Percentiles rank a stretch among this genome's conserved stretches.
phyloP scores from a whole-genome alignment of 2,329 filamentous ascomycete genomes.

The Talaromyces rugulosus region DNA sequence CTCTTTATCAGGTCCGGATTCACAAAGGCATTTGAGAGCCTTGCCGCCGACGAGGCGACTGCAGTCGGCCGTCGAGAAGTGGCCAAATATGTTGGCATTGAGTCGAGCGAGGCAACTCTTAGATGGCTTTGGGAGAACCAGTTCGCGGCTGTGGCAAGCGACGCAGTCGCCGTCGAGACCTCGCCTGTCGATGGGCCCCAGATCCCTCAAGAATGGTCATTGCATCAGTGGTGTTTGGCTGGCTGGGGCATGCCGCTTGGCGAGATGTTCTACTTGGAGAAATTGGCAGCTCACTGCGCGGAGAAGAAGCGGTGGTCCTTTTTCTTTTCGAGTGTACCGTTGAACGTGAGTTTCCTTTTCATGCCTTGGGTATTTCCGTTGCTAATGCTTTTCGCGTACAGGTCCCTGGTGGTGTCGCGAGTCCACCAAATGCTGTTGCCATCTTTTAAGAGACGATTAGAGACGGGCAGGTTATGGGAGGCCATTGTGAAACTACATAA shows the following conservation, averaged over 20 bases:
- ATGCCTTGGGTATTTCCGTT: not conserved
- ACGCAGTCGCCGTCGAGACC: constrained; percentile 30
- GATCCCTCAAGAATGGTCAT: constrained; percentile 20
- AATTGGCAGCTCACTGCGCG: constrained; percentile 26
- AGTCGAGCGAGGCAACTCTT: constrained; percentile 29
- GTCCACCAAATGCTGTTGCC: constrained; percentile 44
- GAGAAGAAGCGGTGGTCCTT: constrained; percentile 27
- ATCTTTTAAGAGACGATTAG: constrained; percentile 31
- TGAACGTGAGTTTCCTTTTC: constrained; percentile 21
- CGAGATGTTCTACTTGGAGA: constrained; percentile 32
- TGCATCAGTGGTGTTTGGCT: constrained; percentile 29
- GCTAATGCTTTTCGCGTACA: constrained; percentile 5
- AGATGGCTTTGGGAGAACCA: constrained; percentile 33
- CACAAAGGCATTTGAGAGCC: constrained; percentile 40
- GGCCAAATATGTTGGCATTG: constrained; percentile 27
- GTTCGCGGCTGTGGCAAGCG: constrained; percentile 31
- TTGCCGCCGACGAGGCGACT: constrained; percentile 29
- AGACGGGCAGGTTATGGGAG: not conserved
- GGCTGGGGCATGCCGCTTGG: constrained; percentile 30
- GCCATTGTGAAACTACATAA: not conserved
- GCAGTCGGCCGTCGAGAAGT: constrained; percentile 15
- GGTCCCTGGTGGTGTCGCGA: constrained; percentile 44
- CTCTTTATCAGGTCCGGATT: constrained; percentile 55
- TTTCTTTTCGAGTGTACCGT: constrained; percentile 30
- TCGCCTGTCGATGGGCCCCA: constrained; percentile 24